Conservation (phyloP, 2,329 filamentous ascomycete genomes). For the Mollisiaceae sp. region DNA sequence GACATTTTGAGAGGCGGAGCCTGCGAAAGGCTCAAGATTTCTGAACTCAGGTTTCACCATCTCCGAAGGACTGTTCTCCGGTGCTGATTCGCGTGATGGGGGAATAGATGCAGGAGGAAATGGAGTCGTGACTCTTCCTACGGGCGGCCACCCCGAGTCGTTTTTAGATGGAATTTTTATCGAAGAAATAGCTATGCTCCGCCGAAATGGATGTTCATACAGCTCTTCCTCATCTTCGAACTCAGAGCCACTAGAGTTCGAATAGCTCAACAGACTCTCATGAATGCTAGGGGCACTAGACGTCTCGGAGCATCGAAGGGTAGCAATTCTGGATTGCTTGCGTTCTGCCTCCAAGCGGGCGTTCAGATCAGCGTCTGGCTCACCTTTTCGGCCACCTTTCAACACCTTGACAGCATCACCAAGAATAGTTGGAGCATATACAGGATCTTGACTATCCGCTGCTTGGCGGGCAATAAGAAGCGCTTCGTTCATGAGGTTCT, state of each 20-base stretch:
- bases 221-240: conserved; percentile 25
- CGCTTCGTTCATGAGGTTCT: conserved; percentile 45
- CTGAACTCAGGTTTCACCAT: conserved; percentile 17
- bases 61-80: neutral
- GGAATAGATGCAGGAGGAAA: conserved; percentile 25
- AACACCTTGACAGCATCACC: conserved; percentile 34
- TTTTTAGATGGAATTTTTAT: conserved; percentile 12
- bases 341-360: neutral
- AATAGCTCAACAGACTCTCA: conserved; percentile 37
- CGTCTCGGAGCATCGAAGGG: conserved; percentile 19
- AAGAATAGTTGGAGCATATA: conserved; percentile 31
- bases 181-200: conserved; percentile 10
- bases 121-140: conserved; percentile 26
- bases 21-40: conserved; percentile 23
- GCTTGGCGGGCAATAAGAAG: conserved; percentile 45
- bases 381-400: conserved; percentile 29
- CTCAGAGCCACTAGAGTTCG: conserved; percentile 31
- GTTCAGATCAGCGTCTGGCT: conserved; percentile 10
- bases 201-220: neutral
- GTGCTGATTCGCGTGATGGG: conserved; percentile 22
- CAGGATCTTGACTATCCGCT: conserved; percentile 36
- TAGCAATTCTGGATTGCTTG: neutral
- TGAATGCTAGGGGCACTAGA: conserved; percentile 35
- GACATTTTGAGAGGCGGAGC: conserved; percentile 4
- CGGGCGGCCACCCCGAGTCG: conserved; percentile 25